Percentiles rank a stretch among this genome's conserved stretches.
Conservation (phyloP, 768 basidiomycete species). For the Tulasnella sp. region DNA sequence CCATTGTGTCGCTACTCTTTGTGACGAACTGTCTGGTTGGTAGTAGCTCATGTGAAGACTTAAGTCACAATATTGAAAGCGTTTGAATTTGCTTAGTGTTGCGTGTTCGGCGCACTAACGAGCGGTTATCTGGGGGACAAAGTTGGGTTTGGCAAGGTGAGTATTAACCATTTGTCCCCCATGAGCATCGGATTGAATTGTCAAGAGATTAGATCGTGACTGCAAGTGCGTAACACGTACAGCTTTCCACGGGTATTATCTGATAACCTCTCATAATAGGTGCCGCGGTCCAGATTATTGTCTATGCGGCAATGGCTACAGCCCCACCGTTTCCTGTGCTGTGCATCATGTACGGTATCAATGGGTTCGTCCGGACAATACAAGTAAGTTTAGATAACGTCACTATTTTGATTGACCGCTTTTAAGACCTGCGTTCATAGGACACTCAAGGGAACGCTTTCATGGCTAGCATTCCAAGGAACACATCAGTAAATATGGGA, state of each 20-base stretch:
- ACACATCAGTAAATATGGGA: constrained; percentile 30
- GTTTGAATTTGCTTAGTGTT: constrained; percentile 31
- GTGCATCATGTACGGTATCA: constrained; percentile 31
- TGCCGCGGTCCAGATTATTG: constrained; percentile 24
- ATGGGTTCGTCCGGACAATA: constrained; percentile 34
- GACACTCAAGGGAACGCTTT: constrained; percentile 39
- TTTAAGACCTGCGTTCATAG: constrained; percentile 19
- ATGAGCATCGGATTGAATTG: not conserved
- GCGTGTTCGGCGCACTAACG: constrained; percentile 33
- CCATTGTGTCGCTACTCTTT: constrained; percentile 50
- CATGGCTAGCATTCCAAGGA: constrained; percentile 30
- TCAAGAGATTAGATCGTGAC: too few species aligned
- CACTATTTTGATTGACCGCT: not conserved
- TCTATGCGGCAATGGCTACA: constrained; percentile 28
- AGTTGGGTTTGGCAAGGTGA: constrained; percentile 38
- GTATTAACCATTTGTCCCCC: not conserved
- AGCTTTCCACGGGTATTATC: not conserved
- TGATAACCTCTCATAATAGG: constrained; percentile 18
- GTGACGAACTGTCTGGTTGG: constrained; percentile 30
- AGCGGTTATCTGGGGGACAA: constrained; percentile 38
- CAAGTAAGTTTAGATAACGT: constrained; percentile 27
- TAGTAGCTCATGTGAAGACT: not conserved
- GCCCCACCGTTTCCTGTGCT: constrained; percentile 36
- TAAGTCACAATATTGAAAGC: not conserved
- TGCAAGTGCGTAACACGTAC: too few species aligned